phyloP scores from a whole-genome alignment of 257 asterid genomes.

The Fraxinus americana region DNA sequence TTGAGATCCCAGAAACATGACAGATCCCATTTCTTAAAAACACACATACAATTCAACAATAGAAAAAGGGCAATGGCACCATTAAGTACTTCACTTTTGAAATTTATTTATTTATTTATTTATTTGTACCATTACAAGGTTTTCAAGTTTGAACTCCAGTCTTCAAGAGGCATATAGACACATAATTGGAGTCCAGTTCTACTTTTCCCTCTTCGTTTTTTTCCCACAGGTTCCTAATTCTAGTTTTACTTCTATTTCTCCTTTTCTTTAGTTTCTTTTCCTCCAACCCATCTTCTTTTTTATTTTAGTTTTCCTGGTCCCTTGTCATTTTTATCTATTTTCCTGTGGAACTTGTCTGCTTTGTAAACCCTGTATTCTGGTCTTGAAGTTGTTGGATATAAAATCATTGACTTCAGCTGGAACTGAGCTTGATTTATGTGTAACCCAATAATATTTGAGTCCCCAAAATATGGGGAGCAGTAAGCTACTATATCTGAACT shows the following conservation, averaged over 20 bases:
- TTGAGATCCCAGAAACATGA: neutral
- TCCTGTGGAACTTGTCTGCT: neutral
- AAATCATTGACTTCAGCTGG: neutral
- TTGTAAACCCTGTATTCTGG: neutral
- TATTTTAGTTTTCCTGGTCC: neutral
- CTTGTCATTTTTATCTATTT: neutral
- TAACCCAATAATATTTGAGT: neutral
- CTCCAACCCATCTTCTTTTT: neutral
- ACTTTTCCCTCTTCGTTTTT: neutral
- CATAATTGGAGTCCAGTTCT: neutral
- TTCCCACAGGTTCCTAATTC: neutral
- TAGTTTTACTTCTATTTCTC: neutral
- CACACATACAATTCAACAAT: neutral
- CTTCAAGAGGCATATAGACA: neutral
- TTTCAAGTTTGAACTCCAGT: neutral
- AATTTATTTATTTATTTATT: neutral
- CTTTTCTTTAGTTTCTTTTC: neutral
- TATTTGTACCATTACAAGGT: neutral
- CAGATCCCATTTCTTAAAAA: neutral
- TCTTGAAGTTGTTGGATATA: neutral
- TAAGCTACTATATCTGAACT: neutral
- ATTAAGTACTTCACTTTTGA: neutral
- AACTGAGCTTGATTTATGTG: neutral
- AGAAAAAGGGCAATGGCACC: neutral
- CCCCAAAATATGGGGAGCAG: neutral